phyloP scores from a whole-genome alignment of 2,329 filamentous ascomycete species.

The Magnaporthiopsis rhizophila region DNA sequence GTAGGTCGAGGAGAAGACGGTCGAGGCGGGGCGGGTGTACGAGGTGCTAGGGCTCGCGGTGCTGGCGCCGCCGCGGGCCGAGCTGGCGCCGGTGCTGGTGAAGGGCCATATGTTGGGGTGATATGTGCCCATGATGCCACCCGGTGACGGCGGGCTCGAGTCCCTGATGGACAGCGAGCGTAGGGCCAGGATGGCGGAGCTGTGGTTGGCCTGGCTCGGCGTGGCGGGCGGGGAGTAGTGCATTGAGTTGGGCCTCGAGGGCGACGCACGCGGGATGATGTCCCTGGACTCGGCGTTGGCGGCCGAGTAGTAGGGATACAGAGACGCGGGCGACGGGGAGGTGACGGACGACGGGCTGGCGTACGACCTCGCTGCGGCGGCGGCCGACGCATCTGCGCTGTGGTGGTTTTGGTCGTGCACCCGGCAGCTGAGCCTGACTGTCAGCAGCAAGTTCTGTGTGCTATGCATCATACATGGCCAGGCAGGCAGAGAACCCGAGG shows the following conservation, averaged over 20 bases:
- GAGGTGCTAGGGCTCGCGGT: constrained; percentile 43
- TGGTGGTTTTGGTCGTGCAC: constrained; percentile 39
- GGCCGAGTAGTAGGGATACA: constrained; percentile 35
- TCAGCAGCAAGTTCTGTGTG: constrained; percentile 4
- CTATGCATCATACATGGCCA: too few species aligned
- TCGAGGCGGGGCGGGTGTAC: constrained; percentile 34
- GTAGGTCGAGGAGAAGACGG: constrained; percentile 44
- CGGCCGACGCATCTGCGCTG: constrained; percentile 17
- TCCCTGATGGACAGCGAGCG: constrained; percentile 46
- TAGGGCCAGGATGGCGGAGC: constrained; percentile 47
- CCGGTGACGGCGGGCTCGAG: constrained; percentile 48
- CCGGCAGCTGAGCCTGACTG: constrained; percentile 37
- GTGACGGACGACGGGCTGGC: constrained; percentile 17
- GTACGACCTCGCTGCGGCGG: constrained; percentile 19
- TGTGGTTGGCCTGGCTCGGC: constrained; percentile 31
- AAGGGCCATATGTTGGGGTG: constrained; percentile 45
- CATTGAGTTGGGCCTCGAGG: constrained; percentile 50
- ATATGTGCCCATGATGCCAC: constrained; percentile 21
- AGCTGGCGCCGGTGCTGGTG: constrained; percentile 10
- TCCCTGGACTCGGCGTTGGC: constrained; percentile 47
- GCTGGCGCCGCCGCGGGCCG: constrained; percentile 36
- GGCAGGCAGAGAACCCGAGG: neutral
- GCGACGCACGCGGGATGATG: constrained; percentile 56
- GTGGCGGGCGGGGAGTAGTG: constrained; percentile 47
- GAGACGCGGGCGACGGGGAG: constrained; percentile 17